Conservation (phyloP, 306 rosid genomes). For the Gillenia trifoliata region DNA sequence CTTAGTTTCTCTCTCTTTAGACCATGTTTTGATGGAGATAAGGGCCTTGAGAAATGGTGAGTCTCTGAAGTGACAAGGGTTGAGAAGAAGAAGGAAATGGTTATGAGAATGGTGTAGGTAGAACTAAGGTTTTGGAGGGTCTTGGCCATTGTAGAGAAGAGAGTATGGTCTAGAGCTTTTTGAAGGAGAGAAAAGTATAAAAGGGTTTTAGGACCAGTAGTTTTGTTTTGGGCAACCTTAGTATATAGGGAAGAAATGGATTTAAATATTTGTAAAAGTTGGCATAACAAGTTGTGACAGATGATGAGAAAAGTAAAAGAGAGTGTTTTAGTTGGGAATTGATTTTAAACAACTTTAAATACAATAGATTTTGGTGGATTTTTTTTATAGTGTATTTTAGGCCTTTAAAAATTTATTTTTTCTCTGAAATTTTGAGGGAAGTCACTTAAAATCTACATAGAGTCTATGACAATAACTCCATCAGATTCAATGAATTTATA, state of each 20-base stretch:
- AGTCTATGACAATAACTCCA: no score
- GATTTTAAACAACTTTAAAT: no score
- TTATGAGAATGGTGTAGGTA: neutral
- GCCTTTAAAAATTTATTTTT: no score
- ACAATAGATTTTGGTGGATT: no score
- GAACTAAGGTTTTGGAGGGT: neutral
- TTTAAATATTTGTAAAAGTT: neutral
- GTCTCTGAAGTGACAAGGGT: neutral
- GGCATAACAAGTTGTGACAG: neutral
- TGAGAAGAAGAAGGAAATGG: constrained; percentile 4
- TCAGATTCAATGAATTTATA: no score
- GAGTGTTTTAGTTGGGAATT: no score
- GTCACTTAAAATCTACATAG: no score
- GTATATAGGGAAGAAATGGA: neutral
- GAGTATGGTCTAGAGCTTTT: neutral
- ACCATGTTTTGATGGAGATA: constrained; percentile 16
- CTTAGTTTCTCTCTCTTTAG: constrained; percentile 32
- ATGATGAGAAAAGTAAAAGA: neutral
- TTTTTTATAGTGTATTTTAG: no score
- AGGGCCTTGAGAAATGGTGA: constrained; percentile 9
- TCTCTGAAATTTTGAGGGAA: no score
- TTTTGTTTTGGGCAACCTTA: neutral
- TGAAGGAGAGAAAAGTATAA: neutral
- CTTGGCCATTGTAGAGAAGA: constrained; percentile 7
- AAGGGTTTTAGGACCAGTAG: neutral